Evolutionary conservation across 73 alveolate species (phyloP), one percentile per base, ranked within the genome.

Genomic region (Blepharisma japonicum): DNA sequence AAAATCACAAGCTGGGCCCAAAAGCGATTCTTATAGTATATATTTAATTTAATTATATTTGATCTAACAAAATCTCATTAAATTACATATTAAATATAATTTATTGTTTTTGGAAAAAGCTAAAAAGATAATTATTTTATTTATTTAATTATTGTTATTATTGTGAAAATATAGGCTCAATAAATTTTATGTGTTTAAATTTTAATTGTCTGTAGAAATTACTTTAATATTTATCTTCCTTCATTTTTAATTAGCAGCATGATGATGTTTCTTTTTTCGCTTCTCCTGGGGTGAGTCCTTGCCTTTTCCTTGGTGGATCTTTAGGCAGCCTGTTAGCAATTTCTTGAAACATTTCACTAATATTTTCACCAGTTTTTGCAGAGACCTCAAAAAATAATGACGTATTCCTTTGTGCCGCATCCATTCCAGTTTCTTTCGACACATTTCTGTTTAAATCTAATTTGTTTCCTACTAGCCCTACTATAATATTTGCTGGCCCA

Each of bases 401-500:
- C 21, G 3, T 18, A 51, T 14, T 11, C n/a, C 66, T 51, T 18
- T 11, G 21, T 14, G 66, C 66, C 4, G 21, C 2, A 18, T 51
- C 66, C 66, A 51, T 51, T 3, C 66, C 66, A 14, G n/a, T 11
- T 51, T 51, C 66, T 14, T 18, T 51, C 2, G 66, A 51, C n/a
- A 51, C 66, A 51, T 18, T 51, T 51, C 27, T 14, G n/a, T 51
- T 18, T 18, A 51, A 51, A 51, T 51, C 66, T 18, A 51, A 18
- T 51, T 51, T 51, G 21, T 51, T 51, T 18, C 66, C 66, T 14
- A 51, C 66, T 42, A 87, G 67, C 7, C 79, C 78, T 7, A 87
- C 55, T 3, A 86, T 54, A 61, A 87, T 78, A 25, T 71, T 71
- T 42, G 90, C 87, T 4, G 55, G 71, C 18, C 87, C 94, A 45